Conservation (phyloP, 2,329 filamentous ascomycete genomes). For the Aspergillus ruber region DNA sequence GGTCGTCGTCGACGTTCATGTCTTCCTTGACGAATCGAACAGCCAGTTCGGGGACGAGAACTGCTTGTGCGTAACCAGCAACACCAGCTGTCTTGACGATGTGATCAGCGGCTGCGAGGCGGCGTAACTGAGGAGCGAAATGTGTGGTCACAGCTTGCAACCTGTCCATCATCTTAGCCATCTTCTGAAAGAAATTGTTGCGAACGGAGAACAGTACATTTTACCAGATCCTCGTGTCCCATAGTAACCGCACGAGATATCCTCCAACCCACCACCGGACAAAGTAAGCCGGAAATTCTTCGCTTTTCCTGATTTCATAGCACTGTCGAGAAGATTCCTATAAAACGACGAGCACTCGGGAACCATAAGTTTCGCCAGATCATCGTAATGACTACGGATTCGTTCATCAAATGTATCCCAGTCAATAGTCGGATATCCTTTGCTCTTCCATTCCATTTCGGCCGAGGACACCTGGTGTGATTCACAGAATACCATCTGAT, state of each 20-base stretch:
- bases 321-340: conserved; percentile 49
- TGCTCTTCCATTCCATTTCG: conserved; percentile 41
- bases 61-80: conserved; percentile 63
- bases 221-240: conserved; percentile 64
- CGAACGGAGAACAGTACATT: conserved; percentile 50
- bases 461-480: conserved; percentile 56
- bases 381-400: conserved; percentile 50
- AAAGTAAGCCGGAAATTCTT: conserved; percentile 54
- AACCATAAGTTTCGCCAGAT: conserved; percentile 55
- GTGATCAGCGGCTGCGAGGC: conserved; percentile 56
- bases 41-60: conserved; percentile 67
- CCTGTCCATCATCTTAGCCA: conserved; percentile 21
- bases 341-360: conserved; percentile 52
- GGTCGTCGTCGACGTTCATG: conserved; percentile 42
- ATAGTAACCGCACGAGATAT: conserved; percentile 73
- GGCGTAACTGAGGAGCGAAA: conserved; percentile 56
- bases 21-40: conserved; percentile 54
- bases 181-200: neutral
- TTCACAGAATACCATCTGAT: conserved; percentile 52
- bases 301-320: conserved; percentile 52
- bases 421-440: conserved; percentile 63
- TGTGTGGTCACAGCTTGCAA: conserved; percentile 54
- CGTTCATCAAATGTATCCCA: conserved; percentile 59
- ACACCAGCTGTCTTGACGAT: conserved; percentile 62
- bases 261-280: conserved; percentile 40